A percentile compares a stretch with the other conserved stretches of the same genome.
Conservation (phyloP, 305 asterid species). For the Solanum hybrid region DNA sequence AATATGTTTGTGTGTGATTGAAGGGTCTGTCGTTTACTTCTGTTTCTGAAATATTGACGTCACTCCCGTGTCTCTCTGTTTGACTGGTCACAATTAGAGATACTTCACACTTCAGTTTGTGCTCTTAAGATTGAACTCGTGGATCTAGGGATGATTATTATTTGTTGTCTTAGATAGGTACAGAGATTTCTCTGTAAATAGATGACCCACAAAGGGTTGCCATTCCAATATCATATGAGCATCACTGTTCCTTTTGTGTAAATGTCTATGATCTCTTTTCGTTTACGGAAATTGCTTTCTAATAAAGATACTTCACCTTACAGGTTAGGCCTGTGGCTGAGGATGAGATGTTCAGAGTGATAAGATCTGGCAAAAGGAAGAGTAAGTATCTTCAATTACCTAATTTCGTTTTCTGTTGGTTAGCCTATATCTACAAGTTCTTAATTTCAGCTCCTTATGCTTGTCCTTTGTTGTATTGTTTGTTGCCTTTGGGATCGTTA, state of each 20-base stretch:
- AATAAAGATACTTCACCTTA: background rate
- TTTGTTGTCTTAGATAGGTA: background rate
- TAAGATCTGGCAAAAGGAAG: conserved; percentile 89
- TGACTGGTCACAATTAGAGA: background rate
- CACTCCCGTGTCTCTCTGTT: background rate
- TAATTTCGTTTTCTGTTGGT: background rate
- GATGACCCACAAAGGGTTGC: background rate
- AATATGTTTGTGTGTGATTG: background rate
- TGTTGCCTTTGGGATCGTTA: background rate
- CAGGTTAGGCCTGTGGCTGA: conserved; percentile 97
- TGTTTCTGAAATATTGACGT: background rate
- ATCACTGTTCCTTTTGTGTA: background rate
- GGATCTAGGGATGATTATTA: background rate
- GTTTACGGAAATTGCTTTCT: background rate
- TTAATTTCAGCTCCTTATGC: background rate
- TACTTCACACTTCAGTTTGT: background rate
- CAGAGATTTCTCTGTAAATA: background rate
- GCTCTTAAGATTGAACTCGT: background rate
- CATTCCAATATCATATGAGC: background rate
- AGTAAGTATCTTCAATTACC: conserved; percentile 45
- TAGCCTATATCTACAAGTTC: background rate
- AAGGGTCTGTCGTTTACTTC: background rate
- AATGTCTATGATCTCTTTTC: background rate
- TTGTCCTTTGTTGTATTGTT: background rate
- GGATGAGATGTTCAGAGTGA: conserved; percentile 95